Evolutionary conservation across 441 rosid species (phyloP).

Genomic region (Erysimum pusillum): DNA sequence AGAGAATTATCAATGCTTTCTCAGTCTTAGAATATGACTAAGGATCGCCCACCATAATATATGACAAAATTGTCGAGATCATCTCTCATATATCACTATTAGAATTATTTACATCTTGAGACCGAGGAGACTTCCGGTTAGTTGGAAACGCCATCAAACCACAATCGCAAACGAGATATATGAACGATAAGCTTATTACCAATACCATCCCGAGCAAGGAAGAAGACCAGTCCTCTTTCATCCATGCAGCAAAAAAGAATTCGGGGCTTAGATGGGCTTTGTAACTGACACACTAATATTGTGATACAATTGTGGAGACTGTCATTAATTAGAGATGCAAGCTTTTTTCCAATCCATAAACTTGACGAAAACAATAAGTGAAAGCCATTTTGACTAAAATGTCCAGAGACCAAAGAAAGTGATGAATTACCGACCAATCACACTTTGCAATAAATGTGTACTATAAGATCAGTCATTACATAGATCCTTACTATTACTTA

Average conservation of each 20-base stretch:
- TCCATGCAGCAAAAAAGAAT: background rate
- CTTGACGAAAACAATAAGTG: too few relatives aligned
- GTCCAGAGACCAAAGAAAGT: background rate
- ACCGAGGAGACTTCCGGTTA: background rate
- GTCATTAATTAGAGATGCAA: background rate
- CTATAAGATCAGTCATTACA: background rate
- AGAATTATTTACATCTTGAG: background rate
- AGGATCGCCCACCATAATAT: background rate
- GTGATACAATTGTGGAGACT: background rate
- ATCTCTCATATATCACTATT: background rate
- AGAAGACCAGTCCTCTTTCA: background rate
- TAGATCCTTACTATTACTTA: background rate
- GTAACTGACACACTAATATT: background rate
- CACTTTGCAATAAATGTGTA: background rate
- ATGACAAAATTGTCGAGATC: background rate
- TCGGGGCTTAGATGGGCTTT: background rate
- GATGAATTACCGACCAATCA: background rate
- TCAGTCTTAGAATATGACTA: background rate
- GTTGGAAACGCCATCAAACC: background rate
- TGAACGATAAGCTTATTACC: background rate
- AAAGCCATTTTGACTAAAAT: constrained; percentile 9
- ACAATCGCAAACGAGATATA: background rate
- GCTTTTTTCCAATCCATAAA: background rate
- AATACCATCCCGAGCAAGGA: background rate
- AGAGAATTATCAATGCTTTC: background rate